Evolutionary conservation across 768 basidiomycete genomes (phyloP).

Genomic region (Pleurotus salmoneostramineus): DNA sequence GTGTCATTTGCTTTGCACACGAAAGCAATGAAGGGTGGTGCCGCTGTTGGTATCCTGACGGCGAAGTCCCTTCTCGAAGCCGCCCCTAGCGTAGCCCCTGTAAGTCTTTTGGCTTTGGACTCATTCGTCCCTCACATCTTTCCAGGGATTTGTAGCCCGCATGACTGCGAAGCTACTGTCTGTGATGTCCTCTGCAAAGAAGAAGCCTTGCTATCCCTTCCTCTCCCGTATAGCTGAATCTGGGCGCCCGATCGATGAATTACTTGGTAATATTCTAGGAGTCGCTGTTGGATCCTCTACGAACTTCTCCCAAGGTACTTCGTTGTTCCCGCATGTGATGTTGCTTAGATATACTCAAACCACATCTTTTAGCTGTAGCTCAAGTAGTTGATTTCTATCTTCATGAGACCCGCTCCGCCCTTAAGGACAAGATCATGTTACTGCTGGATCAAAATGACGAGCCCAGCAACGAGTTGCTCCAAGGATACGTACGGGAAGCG

Average conservation of each 20-base stretch:
- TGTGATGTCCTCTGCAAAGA: constrained; percentile 21
- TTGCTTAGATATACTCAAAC: too few species aligned
- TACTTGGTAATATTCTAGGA: constrained; percentile 41
- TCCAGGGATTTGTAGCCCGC: background rate
- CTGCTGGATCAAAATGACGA: constrained; percentile 11
- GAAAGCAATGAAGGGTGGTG: constrained; percentile 23
- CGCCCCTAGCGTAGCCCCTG: constrained; percentile 21
- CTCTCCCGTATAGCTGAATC: constrained; percentile 28
- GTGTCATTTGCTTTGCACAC: constrained; percentile 25
- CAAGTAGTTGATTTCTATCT: constrained; percentile 33
- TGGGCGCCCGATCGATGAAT: constrained; percentile 32
- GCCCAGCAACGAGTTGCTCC: constrained; percentile 18
- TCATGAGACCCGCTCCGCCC: constrained; percentile 19
- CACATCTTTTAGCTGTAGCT: background rate
- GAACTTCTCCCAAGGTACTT: background rate
- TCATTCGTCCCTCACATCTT: background rate
- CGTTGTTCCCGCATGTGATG: too few species aligned
- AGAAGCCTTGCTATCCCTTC: constrained; percentile 35
- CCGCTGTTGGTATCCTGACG: constrained; percentile 25
- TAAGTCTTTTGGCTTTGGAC: constrained; percentile 10
- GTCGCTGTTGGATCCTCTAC: constrained; percentile 29
- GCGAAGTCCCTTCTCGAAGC: constrained; percentile 23
- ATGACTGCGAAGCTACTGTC: background rate
- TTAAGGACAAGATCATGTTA: constrained; percentile 18
- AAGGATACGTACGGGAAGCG: constrained; percentile 29